Percentiles rank a stretch among this genome's conserved stretches.
These are phyloP conservation scores for Nothophaeocryptopus gaeumannii DNA, from an alignment of 2,329 filamentous ascomycete genomes.

Conservation along the genomic window DNA sequence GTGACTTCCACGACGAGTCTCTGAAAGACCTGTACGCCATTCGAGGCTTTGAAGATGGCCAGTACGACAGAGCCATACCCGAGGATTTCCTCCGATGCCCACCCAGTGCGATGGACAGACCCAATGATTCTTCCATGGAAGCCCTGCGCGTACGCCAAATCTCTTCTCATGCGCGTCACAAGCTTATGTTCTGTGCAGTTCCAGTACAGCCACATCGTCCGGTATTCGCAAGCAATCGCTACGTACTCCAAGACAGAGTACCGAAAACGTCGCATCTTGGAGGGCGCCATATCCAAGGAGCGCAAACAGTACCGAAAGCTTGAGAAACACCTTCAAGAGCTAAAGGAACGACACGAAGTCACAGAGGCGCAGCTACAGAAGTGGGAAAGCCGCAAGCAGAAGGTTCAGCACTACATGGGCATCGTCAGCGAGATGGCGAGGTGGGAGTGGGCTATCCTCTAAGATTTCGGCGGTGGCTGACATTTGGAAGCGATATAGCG, in stretches of 20 bases:
- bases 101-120: conserved; percentile 38
- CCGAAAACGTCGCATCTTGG: conserved; percentile 22
- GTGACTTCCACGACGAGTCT: conserved; percentile 33
- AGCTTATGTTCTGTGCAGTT: conserved; percentile 38
- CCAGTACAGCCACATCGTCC: conserved; percentile 43
- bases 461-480: conserved; percentile 1
- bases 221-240: conserved; percentile 31
- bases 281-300: conserved; percentile 26
- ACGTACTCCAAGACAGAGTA: conserved; percentile 25
- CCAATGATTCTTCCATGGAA: conserved; percentile 38
- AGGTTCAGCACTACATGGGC: conserved; percentile 38
- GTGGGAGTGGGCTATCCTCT: conserved; percentile 22
- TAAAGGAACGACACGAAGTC: conserved; percentile 27
- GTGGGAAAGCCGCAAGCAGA: conserved; percentile 33
- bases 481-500: conserved; percentile 29
- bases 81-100: conserved; percentile 43
- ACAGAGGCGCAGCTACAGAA: conserved; percentile 28
- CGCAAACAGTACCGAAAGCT: conserved; percentile 23
- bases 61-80: conserved; percentile 46
- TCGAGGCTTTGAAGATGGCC: conserved; percentile 41
- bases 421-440: conserved; percentile 34
- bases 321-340: conserved; percentile 12
- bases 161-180: background rate
- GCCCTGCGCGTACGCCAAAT: conserved; percentile 40
- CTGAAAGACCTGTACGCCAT: conserved; percentile 45